Percentiles rank a stretch among this genome's conserved stretches.
These are phyloP conservation scores for Fusarium albosuccineum DNA, from an alignment of 2,329 filamentous ascomycete genomes.

Conservation along the genomic window DNA sequence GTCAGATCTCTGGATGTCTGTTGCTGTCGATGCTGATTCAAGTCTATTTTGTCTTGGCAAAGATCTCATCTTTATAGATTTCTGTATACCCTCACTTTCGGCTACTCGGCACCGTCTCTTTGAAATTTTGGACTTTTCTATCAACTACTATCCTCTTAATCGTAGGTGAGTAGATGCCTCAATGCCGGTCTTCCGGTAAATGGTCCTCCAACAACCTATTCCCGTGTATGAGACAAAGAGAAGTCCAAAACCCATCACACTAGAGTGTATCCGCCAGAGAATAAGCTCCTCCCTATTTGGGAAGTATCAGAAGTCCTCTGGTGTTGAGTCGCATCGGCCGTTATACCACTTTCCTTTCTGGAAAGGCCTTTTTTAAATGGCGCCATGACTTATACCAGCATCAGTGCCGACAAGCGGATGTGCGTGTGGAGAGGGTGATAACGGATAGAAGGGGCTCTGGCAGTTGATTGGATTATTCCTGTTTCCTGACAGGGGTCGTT, in stretches of 20 bases:
- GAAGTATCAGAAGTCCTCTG: conserved; percentile 15
- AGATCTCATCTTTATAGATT: neutral
- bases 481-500: too few relatives aligned
- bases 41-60: neutral
- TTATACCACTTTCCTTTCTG: conserved; percentile 30
- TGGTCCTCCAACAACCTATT: neutral
- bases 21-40: conserved; percentile 9
- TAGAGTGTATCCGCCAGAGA: conserved; percentile 1
- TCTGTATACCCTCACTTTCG: neutral
- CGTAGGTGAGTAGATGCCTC: neutral
- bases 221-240: neutral
- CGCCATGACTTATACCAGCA: conserved; percentile 13
- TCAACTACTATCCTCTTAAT: neutral
- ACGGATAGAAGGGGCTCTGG: neutral
- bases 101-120: neutral
- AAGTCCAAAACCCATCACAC: neutral
- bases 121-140: neutral
- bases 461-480: neutral
- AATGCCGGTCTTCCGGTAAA: neutral
- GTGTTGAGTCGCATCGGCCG: conserved; percentile 3
- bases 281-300: conserved; percentile 15
- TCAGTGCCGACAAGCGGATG: conserved; percentile 3
- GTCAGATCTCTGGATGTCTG: neutral
- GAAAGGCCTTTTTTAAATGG: conserved; percentile 21
- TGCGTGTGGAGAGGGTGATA: conserved; percentile 6